Conservation (phyloP, 2,329 filamentous ascomycete species). For the Diaporthe ilicicola region DNA sequence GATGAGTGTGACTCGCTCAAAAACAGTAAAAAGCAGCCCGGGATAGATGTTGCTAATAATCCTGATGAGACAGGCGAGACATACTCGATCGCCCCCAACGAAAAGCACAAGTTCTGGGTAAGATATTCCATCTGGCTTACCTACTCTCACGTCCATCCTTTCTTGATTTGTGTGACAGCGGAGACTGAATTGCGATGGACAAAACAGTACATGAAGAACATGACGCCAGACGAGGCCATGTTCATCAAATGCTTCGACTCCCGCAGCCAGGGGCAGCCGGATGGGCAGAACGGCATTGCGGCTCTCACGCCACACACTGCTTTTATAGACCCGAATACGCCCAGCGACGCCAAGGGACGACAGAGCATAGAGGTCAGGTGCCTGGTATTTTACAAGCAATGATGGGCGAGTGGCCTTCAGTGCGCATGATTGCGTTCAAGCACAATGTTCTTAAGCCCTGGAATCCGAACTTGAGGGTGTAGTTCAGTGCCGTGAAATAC, state of each 20-base stretch:
- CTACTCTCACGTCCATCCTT: too few species aligned
- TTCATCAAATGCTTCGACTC: constrained; percentile 65
- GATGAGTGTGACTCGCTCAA: background rate
- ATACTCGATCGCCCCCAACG: constrained; percentile 64
- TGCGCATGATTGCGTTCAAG: background rate
- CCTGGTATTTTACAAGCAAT: constrained; percentile 66
- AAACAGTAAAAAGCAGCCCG: background rate
- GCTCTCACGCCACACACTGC: constrained; percentile 61
- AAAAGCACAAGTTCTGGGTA: constrained; percentile 65
- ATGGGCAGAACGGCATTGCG: constrained; percentile 52
- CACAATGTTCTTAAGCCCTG: background rate
- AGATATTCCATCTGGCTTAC: background rate
- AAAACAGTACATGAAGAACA: constrained; percentile 67
- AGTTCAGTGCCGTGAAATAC: too few species aligned
- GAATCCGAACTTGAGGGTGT: too few species aligned
- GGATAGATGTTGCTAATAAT: background rate
- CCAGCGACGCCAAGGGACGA: constrained; percentile 52
- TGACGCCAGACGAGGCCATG: constrained; percentile 63
- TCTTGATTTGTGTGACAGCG: background rate
- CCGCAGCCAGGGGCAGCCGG: constrained; percentile 46
- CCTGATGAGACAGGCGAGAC: constrained; percentile 61
- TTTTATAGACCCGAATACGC: constrained; percentile 64
- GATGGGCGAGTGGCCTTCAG: background rate
- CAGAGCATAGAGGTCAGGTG: constrained; percentile 73
- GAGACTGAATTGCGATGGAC: background rate